Evolutionary conservation across 2,329 filamentous ascomycete species (phyloP).

Genomic region (Fusarium pininemorale): DNA sequence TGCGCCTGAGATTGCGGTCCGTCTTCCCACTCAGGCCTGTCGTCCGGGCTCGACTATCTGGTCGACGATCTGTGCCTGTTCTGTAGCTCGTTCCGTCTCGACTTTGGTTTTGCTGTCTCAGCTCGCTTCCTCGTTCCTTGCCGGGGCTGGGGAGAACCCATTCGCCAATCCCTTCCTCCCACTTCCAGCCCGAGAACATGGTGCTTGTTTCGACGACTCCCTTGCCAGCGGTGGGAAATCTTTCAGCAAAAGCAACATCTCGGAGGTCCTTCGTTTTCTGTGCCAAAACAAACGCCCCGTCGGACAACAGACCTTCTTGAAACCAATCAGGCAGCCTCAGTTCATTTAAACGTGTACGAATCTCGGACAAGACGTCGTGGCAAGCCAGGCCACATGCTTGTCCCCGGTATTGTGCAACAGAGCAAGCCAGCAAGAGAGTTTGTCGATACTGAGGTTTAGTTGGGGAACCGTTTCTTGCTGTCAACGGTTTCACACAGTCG

Average conservation of each 20-base stretch:
- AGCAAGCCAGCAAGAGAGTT: conserved; percentile 53
- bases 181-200: conserved; percentile 50
- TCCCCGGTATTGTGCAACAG: conserved; percentile 58
- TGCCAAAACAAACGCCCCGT: conserved; percentile 61
- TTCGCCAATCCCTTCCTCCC: conserved; percentile 54
- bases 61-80: conserved; percentile 12
- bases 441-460: conserved; percentile 40
- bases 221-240: conserved; percentile 41
- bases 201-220: conserved; percentile 17
- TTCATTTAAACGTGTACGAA: conserved; percentile 53
- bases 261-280: conserved; percentile 62
- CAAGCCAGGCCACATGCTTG: conserved; percentile 52
- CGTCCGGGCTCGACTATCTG: conserved; percentile 21
- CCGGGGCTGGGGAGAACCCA: conserved; percentile 46
- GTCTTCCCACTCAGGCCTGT: conserved; percentile 14
- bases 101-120: conserved; percentile 1
- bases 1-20: not conserved
- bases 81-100: conserved; percentile 5
- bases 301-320: conserved; percentile 52
- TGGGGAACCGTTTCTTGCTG: conserved; percentile 14
- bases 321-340: conserved; percentile 47
- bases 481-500: conserved; percentile 37
- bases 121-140: conserved; percentile 17
- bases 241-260: conserved; percentile 64
- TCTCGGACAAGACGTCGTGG: conserved; percentile 49